Base-by-base conservation (phyloP, 768 basidiomycete genomes). In the Collybiopsis luxurians region DNA sequence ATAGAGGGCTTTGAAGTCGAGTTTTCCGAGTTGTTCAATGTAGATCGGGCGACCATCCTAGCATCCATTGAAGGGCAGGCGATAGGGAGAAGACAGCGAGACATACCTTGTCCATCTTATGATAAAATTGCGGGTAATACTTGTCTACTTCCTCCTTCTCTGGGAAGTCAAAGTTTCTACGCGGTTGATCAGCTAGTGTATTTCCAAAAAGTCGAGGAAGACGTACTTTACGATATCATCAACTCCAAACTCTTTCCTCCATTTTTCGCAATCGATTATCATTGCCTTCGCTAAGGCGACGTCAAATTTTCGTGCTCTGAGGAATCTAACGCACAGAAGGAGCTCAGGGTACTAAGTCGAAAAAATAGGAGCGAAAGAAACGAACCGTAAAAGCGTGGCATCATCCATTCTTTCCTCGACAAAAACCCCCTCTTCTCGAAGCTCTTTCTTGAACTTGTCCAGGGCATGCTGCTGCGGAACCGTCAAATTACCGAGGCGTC, bases 11-110 rank as follows among this genome's bases (percentile, higher is more conserved):
- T 76, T 82, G 67, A 97, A 80, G 76, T 98, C 92, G 66, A 98
- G 84, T 63, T 87, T 84, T 61, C 95, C 95, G 40, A 98, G 86
- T 27, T 85, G 87, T 72, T 99, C 94, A 66, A 99, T 84, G 80
- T 98, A 99, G 64, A 99, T 72, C 7, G 97, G 97, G 57, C 95
- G 87, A 19, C 96, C 96, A 63, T 97, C 95, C 92, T 95, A n/a
- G n/a, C n/a, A n/a, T n/a, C n/a, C n/a, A n/a, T n/a, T n/a, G 65
- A 10, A 19, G 31, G 61, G 23, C 17, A 23, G 30, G 28, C 7
- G 11, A 45, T 48, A 47, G 24, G 34, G 2, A 15, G 36, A 38
- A 39, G 13, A 23, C 36, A 11, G 19, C 27, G 42, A 27, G 24
- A 49, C 77, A 38, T 55, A 93, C 93, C 79, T 88, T 94, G 79